These are phyloP conservation scores for Fraxinus velutina DNA, from an alignment of 305 asterid genomes.

Conservation along the genomic window DNA sequence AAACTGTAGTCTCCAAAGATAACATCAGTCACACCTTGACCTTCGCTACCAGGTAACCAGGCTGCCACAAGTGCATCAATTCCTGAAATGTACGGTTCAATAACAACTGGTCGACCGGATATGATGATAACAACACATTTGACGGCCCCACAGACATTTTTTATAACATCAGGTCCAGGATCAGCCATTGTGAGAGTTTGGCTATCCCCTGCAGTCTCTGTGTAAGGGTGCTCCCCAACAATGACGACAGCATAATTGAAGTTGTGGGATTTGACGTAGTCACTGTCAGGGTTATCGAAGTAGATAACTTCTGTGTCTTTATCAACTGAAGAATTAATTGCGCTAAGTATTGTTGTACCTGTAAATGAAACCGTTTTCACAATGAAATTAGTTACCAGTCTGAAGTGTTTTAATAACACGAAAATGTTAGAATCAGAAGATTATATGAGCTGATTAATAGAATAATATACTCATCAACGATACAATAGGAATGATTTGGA, in stretches of 20 bases:
- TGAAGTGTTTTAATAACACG: background rate
- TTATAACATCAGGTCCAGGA: slow-evolving; percentile 72
- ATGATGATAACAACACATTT: slow-evolving; percentile 65
- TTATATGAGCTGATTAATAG: background rate
- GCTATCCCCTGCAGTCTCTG: slow-evolving; percentile 80
- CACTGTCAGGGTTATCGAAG: slow-evolving; percentile 60
- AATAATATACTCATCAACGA: background rate
- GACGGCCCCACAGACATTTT: slow-evolving; percentile 53
- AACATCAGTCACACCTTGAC: slow-evolving; percentile 79
- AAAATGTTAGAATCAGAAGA: background rate
- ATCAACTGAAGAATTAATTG: slow-evolving; percentile 63
- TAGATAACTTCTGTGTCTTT: slow-evolving; percentile 51
- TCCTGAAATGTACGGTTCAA: slow-evolving; percentile 55
- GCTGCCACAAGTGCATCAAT: slow-evolving; percentile 91
- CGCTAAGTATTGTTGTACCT: slow-evolving; percentile 80
- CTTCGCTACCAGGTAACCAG: slow-evolving; percentile 93
- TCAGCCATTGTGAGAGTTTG: slow-evolving; percentile 62
- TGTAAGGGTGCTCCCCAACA: slow-evolving; percentile 81
- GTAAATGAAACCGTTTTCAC: slow-evolving; percentile 22
- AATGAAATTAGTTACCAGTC: background rate
- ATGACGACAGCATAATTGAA: slow-evolving; percentile 71
- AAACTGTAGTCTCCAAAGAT: slow-evolving; percentile 78
- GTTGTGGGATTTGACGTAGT: slow-evolving; percentile 50
- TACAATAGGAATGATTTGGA: background rate
- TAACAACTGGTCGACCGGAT: slow-evolving; percentile 74